Base-by-base conservation (phyloP, 73 alveolate species). In the Paraurostyla sp. region DNA sequence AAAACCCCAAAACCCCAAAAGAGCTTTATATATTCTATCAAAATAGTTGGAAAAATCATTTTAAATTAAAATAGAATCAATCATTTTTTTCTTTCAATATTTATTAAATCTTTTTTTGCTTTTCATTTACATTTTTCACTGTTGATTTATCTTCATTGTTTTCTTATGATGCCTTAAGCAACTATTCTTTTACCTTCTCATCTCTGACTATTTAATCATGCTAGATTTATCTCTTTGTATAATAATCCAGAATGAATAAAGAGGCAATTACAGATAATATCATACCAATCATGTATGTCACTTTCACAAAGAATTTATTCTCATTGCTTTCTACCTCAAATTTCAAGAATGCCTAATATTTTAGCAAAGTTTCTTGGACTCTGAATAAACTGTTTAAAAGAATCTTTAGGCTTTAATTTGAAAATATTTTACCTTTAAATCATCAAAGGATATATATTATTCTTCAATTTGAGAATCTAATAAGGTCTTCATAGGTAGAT, bases 141-240 rank as follows among this genome's bases (percentile, higher is more conserved):
- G n/a, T n/a, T n/a, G n/a, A n/a, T n/a, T n/a, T n/a, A n/a, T n/a
- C n/a, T n/a, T n/a, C n/a, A n/a, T n/a, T n/a, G n/a, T n/a, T n/a
- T n/a, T n/a, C n/a, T n/a, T n/a, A n/a, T n/a, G n/a, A n/a, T n/a
- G n/a, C n/a, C n/a, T n/a, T n/a, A n/a, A n/a, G n/a, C n/a, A n/a
- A n/a, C n/a, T n/a, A n/a, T n/a, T n/a, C n/a, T n/a, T n/a, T 40
- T 1, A 65, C 23, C 18, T 23, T 65, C 36, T 65, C 60, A 35
- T 65, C 82, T 38, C 82, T 40, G 18, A 38, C 41, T 4, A 38
- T 35, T 15, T 7, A 30, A 65, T 65, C 82, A 65, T 15, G 41
- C 13, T 65, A 56, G 43, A 65, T 65, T 38, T 65, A 38, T 32
- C 82, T 25, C 38, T 65, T 65, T 6, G 82, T 65, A 38, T 65